These are phyloP conservation scores for Aspergillus nomiae DNA, from an alignment of 2,329 filamentous ascomycete species.

Conservation along the genomic window DNA sequence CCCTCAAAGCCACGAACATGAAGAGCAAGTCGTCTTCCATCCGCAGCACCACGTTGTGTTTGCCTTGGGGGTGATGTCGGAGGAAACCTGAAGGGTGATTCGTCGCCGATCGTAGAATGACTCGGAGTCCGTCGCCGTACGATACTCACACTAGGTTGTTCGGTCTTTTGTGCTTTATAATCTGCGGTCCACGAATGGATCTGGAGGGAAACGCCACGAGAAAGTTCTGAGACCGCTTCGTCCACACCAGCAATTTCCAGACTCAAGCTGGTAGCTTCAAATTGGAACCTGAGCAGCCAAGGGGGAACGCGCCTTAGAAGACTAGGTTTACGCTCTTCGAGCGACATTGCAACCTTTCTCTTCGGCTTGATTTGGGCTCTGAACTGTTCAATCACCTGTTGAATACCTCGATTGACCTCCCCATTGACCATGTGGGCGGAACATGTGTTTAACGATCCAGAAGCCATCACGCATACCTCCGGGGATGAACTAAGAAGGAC, in stretches of 20 bases:
- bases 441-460: constrained; percentile 80
- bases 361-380: constrained; percentile 66
- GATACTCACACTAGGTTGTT: constrained; percentile 49
- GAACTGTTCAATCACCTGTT: constrained; percentile 86
- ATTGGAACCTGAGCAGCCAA: constrained; percentile 81
- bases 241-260: constrained; percentile 90
- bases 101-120: constrained; percentile 66
- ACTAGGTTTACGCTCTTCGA: constrained; percentile 59
- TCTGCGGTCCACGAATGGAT: constrained; percentile 86
- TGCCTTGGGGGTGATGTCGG: constrained; percentile 52
- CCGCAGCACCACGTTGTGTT: constrained; percentile 53
- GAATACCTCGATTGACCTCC: constrained; percentile 89
- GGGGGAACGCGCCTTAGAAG: constrained; percentile 76
- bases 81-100: constrained; percentile 57
- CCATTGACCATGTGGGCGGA: constrained; percentile 86
- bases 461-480: constrained; percentile 78
- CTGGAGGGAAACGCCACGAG: constrained; percentile 80
- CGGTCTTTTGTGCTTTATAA: constrained; percentile 79
- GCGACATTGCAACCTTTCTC: constrained; percentile 57
- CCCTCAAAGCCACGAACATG: constrained; percentile 84
- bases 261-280: constrained; percentile 87
- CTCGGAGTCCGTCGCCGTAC: constrained; percentile 74
- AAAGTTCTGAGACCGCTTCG: constrained; percentile 75
- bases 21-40: constrained; percentile 79
- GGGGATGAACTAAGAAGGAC: constrained; percentile 81